Base-by-base conservation (phyloP, 2,329 filamentous ascomycete species). In the Xylariaceae sp. region DNA sequence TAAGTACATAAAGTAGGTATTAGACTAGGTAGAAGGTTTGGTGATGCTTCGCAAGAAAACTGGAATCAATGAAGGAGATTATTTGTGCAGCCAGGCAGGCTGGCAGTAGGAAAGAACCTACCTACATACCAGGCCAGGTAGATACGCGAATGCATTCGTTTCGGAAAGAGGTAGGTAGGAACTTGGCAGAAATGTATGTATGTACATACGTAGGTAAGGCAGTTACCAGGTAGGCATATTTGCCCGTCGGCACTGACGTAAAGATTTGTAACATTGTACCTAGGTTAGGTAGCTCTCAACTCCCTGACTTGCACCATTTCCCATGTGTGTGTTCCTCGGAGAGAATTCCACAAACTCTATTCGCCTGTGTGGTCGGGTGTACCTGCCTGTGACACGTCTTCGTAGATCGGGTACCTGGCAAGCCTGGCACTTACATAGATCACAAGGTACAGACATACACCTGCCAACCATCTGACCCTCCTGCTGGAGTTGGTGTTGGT, bases 391-490 rank as follows among this genome's bases (percentile, higher is more conserved):
- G 52, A 60, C 57, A 60, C 57, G 48, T 40, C 51, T 32, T 41
- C 47, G 44, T 62, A 60, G 60, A 62, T 60, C 60, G 60, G 54
- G 60, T 62, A 62, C 60, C 60, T 62, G 57, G 60, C 54, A 55
- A 59, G 32, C 32, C 47, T 55, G 51, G 48, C 53, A 61, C 48
- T 19, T 45, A 44, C 43, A 20, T 21, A 20, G 32, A 46, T 46
- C n/a, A 16, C n/a, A 37, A 40, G n/a, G 23, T 14, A 37, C 12
- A 40, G n/a, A n/a, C n/a, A n/a, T n/a, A n/a, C n/a, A n/a, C n/a
- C n/a, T n/a, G n/a, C n/a, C n/a, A n/a, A n/a, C n/a, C n/a, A n/a
- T n/a, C 20, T 44, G 32, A 16, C 32, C 32, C 23, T 26, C 23
- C 23, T 26, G 23, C 23, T 26, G 23, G 23, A 4, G 23, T 9